Base-by-base conservation (phyloP, 2,329 filamentous ascomycete species). In the Cryphonectria nitschkei region DNA sequence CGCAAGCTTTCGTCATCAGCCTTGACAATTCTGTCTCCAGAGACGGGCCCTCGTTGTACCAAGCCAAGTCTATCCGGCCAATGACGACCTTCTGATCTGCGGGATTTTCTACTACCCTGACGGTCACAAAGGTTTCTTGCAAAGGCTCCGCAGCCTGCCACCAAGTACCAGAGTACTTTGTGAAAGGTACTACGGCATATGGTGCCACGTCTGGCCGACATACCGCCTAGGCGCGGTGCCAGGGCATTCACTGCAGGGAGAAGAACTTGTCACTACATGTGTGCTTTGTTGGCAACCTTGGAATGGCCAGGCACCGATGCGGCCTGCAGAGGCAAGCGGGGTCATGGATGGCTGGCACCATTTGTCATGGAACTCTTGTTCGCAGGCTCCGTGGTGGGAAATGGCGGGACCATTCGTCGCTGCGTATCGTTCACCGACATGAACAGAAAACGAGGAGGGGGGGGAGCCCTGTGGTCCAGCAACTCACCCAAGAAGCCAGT, bases 51-150 rank as follows among this genome's bases (percentile, higher is more conserved):
- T 60, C 39, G 22, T 52, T 32, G 11, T 54, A 29, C 46, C 29
- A 34, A 34, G 26, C 39, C 19, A 26, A n/a, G 26, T 39, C 29
- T n/a, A 46, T 26, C 26, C 67, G 60, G 58, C 70, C 70, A 72
- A 72, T 70, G 63, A 69, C 39, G 68, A 56, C 16, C 34, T n/a
- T 16, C 22, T 43, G 54, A 62, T 54, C 4, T 72, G 70, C 70
- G 70, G 67, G 63, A 70, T 72, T 72, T 71, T 54, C 26, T 65
- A 26, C 34, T 34, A 2, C 14, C 41, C 1, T 52, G 43, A 19
- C 41, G 3, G 32, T 58, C 54, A 58, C 54, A 58, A 58, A 58
- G 54, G 54, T 29, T 34, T 34, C 32, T 37, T 41, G 34, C 19
- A 11, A 62, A 34, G 9, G n/a, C 39, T 50, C 62, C 41, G 19